Conservation (phyloP, 192 early-diverging fungal genomes). For the Gryganskiella cystojenkinii region DNA sequence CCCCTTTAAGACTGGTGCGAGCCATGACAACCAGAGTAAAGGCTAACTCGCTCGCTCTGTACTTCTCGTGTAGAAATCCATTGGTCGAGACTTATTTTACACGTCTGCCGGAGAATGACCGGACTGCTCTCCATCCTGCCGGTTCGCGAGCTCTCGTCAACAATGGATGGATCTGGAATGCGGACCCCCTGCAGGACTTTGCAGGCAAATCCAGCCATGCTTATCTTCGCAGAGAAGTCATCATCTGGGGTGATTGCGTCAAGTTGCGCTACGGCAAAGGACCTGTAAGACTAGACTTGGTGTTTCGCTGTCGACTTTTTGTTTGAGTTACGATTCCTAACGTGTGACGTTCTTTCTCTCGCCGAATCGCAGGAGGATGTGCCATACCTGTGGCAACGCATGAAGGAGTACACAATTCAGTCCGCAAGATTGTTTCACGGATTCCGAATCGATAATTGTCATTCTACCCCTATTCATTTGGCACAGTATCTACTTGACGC, state of each 20-base stretch:
- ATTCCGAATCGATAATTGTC: constrained; percentile 99
- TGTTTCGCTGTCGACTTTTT: constrained; percentile 7
- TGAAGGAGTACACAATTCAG: constrained; percentile 87
- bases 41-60: background rate
- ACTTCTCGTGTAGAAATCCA: constrained; percentile 69
- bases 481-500: constrained; percentile 92
- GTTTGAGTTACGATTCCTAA: background rate
- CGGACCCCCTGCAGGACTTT: constrained; percentile 93
- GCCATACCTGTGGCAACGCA: constrained; percentile 97
- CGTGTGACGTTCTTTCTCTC: too few relatives aligned
- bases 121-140: constrained; percentile 62
- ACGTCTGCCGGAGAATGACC: constrained; percentile 70
- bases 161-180: constrained; percentile 98
- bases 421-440: constrained; percentile 94
- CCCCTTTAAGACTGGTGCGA: too few relatives aligned
- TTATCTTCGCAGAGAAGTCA: constrained; percentile 94
- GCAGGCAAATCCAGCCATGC: constrained; percentile 87
- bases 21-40: too few relatives aligned
- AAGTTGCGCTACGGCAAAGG: constrained; percentile 93
- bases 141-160: constrained; percentile 88
- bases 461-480: constrained; percentile 96
- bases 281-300: constrained; percentile 51
- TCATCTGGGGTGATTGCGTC: constrained; percentile 99
- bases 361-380: constrained; percentile 82
- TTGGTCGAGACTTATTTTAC: constrained; percentile 98